Base-by-base conservation (phyloP, 139 green algal genomes). In the Dunaliella sp. region DNA sequence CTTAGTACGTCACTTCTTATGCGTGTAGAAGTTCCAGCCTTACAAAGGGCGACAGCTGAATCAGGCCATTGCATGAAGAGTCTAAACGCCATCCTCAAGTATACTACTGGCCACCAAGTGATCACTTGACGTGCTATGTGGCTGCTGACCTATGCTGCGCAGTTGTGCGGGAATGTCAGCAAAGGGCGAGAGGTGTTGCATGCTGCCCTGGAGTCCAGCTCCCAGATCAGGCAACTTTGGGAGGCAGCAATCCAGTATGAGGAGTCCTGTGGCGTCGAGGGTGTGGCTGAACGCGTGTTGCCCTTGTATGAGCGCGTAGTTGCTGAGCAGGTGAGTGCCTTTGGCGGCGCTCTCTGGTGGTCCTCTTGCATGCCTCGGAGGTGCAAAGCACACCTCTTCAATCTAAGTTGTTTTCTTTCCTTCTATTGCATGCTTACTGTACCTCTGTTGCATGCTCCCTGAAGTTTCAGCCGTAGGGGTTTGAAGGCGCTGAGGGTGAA, bases 161-260 rank as follows among this genome's bases (percentile, higher is more conserved):
- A 85, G 73, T 73, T 75, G 1, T 87, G 79, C 30, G 36, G 78
- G 34, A 83, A 94, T 65, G 36, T 77, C 2, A 72, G 81, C 16
- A 87, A 82, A 32, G 93, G 88, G 0, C 86, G 93, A 2, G 28
- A 84, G 36, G 88, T 95, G n/a, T 87, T 96, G 75, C 81, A 87
- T 25, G 79, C 86, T 3, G 93, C 90, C 2, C 72, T 97, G 22
- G 81, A 83, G 2, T 80, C 88, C 0, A 38, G 33, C 22, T 88
- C 91, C 1, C 37, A 74, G 73, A 88, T 86, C 28, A 83, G 89
- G 24, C 74, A 76, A 24, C 82, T 97, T 31, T 96, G 93, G 92
- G 90, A 97, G 85, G 94, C 87, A 0, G 90, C 92, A 30, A 88
- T 97, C 0, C 84, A 88, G 28, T 92, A 96, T 83, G 94, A 97